Percentiles rank a stretch among this genome's conserved stretches.
These are phyloP conservation scores for Nissolia schottii DNA, from an alignment of 306 rosid genomes.

Conservation along the genomic window DNA sequence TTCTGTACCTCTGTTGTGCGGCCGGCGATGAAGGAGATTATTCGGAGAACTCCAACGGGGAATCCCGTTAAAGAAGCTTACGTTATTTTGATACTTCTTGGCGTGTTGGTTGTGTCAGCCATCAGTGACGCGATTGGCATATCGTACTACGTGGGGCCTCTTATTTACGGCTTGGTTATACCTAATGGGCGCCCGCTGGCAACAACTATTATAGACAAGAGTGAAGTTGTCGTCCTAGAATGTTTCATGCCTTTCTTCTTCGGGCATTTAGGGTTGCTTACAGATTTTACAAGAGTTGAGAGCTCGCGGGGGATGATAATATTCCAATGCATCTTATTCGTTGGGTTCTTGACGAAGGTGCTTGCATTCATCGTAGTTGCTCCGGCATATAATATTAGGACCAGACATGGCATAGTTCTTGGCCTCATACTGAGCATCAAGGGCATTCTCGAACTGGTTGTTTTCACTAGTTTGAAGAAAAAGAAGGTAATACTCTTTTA, in stretches of 20 bases:
- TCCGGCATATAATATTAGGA: slow-evolving; percentile 28
- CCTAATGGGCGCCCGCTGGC: slow-evolving; percentile 41
- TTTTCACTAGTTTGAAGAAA: not conserved
- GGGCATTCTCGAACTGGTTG: slow-evolving; percentile 40
- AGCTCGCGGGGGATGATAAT: not conserved
- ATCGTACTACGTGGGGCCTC: slow-evolving; percentile 16
- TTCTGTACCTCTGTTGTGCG: not conserved
- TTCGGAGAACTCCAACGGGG: slow-evolving; percentile 15
- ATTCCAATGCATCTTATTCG: slow-evolving; percentile 14
- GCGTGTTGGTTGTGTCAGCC: slow-evolving; percentile 1
- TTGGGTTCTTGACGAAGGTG: slow-evolving; percentile 24
- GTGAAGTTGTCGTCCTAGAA: not conserved
- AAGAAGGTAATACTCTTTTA: not conserved
- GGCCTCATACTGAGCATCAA: slow-evolving; percentile 41
- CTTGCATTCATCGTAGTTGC: slow-evolving; percentile 13
- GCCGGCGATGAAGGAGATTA: not conserved
- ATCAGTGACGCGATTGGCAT: slow-evolving; percentile 3
- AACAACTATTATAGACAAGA: slow-evolving; percentile 23
- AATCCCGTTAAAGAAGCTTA: slow-evolving; percentile 13
- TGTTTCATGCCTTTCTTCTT: slow-evolving; percentile 27
- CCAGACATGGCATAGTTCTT: slow-evolving; percentile 34
- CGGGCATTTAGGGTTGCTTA: not conserved
- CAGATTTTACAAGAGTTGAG: not conserved
- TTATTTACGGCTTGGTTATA: slow-evolving; percentile 22
- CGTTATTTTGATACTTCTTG: not conserved